Conservation (phyloP, 2,329 filamentous ascomycete species). For the Aschersonia sp. region DNA sequence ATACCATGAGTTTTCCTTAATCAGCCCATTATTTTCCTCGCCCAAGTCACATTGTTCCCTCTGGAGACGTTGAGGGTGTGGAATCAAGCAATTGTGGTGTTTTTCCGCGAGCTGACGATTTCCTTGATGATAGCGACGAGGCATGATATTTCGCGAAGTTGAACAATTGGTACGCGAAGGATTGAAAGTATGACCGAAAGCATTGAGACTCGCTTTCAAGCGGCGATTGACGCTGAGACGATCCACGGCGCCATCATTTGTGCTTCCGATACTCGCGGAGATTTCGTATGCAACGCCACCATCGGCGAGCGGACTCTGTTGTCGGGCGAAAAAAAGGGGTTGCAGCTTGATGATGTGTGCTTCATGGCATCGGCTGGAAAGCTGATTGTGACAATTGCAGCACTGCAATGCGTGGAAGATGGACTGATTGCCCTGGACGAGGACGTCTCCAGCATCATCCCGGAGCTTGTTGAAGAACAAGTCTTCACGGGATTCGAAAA, state of each 20-base stretch:
- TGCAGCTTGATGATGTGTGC: conserved; percentile 18
- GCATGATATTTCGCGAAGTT: no score
- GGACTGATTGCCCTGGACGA: conserved; percentile 30
- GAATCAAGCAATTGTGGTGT: no score
- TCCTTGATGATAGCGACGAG: no score
- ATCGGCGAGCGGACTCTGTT: conserved; percentile 25
- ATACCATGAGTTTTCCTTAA: no score
- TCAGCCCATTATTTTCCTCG: no score
- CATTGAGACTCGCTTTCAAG: conserved; percentile 23
- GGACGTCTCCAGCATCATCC: conserved; percentile 28
- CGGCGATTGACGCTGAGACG: conserved; percentile 25
- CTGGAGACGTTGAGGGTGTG: no score
- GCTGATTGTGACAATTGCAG: conserved; percentile 34
- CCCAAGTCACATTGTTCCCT: no score
- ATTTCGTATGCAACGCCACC: conserved; percentile 23
- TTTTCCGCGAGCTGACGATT: no score
- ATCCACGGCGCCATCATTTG: conserved; percentile 28
- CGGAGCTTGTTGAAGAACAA: conserved; percentile 30
- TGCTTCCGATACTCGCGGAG: conserved; percentile 9
- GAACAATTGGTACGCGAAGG: no score
- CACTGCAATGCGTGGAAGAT: conserved; percentile 39
- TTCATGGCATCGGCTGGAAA: conserved; percentile 24
- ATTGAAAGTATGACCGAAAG: conserved; percentile 9
- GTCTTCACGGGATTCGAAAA: conserved; percentile 32
- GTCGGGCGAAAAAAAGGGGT: conserved; percentile 21